Evolutionary conservation across 2,329 filamentous ascomycete genomes (phyloP).

Genomic region (Hirsutella minnesotensis): DNA sequence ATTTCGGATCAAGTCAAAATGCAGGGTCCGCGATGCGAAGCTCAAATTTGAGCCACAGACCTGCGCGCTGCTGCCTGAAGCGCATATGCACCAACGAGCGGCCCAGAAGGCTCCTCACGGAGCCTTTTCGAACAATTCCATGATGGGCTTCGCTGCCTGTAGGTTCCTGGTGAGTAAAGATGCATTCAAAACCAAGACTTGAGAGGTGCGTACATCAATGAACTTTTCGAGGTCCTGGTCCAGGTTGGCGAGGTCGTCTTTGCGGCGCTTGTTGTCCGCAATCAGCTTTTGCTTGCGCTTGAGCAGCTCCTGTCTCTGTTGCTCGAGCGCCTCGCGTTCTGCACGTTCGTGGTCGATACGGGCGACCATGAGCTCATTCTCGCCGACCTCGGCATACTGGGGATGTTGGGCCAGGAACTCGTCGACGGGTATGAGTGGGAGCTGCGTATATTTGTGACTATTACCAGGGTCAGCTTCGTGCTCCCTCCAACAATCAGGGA

Average conservation of each 20-base stretch:
- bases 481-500: neutral
- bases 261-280: conserved; percentile 75
- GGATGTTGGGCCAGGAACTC: conserved; percentile 71
- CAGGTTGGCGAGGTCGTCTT: conserved; percentile 82
- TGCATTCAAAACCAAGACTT: neutral
- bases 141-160: conserved; percentile 77
- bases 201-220: conserved; percentile 54
- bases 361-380: conserved; percentile 76
- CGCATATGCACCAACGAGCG: too few species aligned
- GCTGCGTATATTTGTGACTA: conserved; percentile 76
- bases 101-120: conserved; percentile 21
- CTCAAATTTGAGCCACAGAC: too few species aligned
- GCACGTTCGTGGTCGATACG: conserved; percentile 84
- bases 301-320: conserved; percentile 65
- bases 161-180: neutral
- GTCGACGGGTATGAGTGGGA: conserved; percentile 74
- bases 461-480: neutral
- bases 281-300: conserved; percentile 53
- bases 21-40: too few species aligned
- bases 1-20: too few species aligned
- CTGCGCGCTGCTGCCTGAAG: too few species aligned
- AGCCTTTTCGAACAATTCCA: conserved; percentile 73
- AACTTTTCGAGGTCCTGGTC: conserved; percentile 91
- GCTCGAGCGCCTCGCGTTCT: conserved; percentile 75
- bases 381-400: conserved; percentile 58